phyloP scores from a whole-genome alignment of 106 monocot genomes.

The Chionographis japonica region DNA sequence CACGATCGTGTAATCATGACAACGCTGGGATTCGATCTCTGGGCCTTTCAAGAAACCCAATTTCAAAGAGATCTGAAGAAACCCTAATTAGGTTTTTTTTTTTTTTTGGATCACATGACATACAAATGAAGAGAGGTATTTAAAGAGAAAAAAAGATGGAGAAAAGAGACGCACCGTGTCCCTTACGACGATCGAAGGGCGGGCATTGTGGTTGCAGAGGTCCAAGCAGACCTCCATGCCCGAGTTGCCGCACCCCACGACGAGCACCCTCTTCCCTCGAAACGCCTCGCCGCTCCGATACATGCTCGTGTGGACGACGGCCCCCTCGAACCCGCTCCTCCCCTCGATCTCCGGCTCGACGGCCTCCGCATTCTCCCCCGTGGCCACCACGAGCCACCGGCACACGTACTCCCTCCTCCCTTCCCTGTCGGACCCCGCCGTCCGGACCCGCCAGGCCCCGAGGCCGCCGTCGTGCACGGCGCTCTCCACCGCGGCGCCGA shows the following conservation, averaged over 20 bases:
- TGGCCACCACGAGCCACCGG: slow-evolving; percentile 2
- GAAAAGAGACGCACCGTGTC: not conserved
- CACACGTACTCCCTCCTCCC: not conserved
- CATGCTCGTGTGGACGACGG: slow-evolving; percentile 8
- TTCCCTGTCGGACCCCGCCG: not conserved
- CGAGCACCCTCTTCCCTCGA: slow-evolving; percentile 4
- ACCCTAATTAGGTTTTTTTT: too few species aligned
- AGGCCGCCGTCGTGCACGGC: slow-evolving; percentile 22
- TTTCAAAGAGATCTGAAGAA: too few species aligned
- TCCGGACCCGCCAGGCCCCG: not conserved
- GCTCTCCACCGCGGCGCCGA: slow-evolving; percentile 14
- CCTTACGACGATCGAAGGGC: slow-evolving; percentile 4
- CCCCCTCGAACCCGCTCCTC: not conserved
- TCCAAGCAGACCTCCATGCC: slow-evolving; percentile 14
- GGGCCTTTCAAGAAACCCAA: too few species aligned
- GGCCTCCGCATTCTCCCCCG: slow-evolving; percentile 11
- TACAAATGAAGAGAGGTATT: too few species aligned
- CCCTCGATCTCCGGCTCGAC: slow-evolving; percentile 3
- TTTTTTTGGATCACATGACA: too few species aligned
- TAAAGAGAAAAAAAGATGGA: too few species aligned
- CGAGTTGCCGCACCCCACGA: slow-evolving; percentile 1
- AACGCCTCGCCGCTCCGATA: not conserved
- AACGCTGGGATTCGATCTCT: too few species aligned
- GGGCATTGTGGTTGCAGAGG: slow-evolving; percentile 7
- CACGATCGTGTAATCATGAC: too few species aligned